Evolutionary conservation across 176 grass and related monocot genomes (phyloP).

Genomic region (Puya raimondii): DNA sequence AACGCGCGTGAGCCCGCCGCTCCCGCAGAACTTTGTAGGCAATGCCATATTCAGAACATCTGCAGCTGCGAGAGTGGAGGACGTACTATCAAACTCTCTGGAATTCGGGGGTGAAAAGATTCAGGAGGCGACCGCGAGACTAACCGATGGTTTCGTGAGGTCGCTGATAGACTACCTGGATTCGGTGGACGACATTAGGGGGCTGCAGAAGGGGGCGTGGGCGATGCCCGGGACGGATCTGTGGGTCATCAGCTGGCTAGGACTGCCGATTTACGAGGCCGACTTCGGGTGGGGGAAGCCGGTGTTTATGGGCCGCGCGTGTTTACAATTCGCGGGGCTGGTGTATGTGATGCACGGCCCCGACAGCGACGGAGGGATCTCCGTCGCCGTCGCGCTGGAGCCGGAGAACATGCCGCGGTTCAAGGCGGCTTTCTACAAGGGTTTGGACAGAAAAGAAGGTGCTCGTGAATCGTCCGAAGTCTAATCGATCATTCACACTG

Average conservation of each 20-base stretch:
- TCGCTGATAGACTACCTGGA: slow-evolving; percentile 56
- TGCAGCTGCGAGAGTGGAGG: slow-evolving; percentile 20
- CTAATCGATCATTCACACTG: no score
- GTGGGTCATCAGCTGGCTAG: slow-evolving; percentile 2
- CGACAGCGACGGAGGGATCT: slow-evolving; percentile 2
- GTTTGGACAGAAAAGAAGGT: background rate
- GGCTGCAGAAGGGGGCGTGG: slow-evolving; percentile 45
- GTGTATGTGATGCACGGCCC: slow-evolving; percentile 17
- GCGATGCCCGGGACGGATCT: slow-evolving; percentile 28
- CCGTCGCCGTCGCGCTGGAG: slow-evolving; percentile 21
- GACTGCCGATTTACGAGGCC: slow-evolving; percentile 8
- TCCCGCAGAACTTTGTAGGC: background rate
- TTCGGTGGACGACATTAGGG: slow-evolving; percentile 5
- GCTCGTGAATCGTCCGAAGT: background rate
- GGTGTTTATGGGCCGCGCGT: background rate
- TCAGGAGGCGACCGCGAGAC: slow-evolving; percentile 30
- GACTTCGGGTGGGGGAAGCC: slow-evolving; percentile 14
- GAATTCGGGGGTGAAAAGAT: slow-evolving; percentile 36
- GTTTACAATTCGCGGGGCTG: background rate
- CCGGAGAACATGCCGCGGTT: slow-evolving; percentile 17
- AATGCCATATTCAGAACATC: slow-evolving; percentile 53
- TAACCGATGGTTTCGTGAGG: slow-evolving; percentile 45
- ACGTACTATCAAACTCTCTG: slow-evolving; percentile 33
- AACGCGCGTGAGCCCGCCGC: background rate
- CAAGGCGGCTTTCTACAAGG: slow-evolving; percentile 16